Conservation (phyloP, 1,284 basidiomycete species). For the Ceratobasidium theobromae region DNA sequence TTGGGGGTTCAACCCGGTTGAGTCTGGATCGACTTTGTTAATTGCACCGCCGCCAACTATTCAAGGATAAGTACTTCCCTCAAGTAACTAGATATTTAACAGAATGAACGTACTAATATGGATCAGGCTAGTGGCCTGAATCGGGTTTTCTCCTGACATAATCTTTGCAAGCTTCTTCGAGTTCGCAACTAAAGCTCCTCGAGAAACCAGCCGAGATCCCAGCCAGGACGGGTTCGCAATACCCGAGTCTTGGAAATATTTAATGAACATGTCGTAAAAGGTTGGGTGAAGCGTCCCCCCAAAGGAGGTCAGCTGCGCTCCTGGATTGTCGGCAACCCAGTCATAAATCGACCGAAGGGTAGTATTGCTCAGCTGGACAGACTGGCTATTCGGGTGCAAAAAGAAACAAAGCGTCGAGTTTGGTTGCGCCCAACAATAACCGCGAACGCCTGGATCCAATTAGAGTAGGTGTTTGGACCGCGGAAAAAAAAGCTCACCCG, state of each 20-base stretch:
- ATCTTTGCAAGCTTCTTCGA: background rate
- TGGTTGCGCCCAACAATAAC: background rate
- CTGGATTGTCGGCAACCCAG: background rate
- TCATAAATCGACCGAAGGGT: background rate
- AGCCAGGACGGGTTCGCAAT: background rate
- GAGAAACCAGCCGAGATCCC: background rate
- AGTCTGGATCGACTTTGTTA: constrained; percentile 41
- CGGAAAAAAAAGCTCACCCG: background rate
- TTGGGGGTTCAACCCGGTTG: constrained; percentile 48
- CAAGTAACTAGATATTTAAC: no score
- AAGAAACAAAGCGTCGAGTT: background rate
- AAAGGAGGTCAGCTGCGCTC: background rate
- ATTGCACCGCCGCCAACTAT: constrained; percentile 22
- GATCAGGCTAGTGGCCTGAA: background rate
- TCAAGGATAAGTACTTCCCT: no score
- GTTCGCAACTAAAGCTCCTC: background rate
- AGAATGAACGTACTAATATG: no score
- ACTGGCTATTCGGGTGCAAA: background rate
- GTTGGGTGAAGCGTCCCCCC: background rate
- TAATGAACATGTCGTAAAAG: background rate
- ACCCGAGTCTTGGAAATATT: background rate
- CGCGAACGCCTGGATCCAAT: background rate
- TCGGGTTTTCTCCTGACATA: background rate
- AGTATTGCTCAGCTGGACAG: background rate
- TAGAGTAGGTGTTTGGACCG: background rate